Conservation (phyloP, 1,284 basidiomycete species). For the Malassezia sympodialis region DNA sequence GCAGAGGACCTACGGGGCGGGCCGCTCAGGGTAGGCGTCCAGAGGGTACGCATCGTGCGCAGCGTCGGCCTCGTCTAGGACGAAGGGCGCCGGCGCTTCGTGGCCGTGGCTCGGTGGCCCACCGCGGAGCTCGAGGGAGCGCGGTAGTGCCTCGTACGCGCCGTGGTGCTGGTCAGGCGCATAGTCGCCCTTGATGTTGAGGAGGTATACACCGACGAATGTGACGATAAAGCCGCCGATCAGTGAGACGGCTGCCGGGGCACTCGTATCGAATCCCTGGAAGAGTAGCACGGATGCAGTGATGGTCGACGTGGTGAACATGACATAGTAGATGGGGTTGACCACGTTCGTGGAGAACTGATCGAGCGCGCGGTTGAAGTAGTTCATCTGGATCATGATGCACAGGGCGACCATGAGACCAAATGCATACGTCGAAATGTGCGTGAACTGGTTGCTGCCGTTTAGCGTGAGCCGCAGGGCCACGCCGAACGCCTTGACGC, state of each 20-base stretch:
- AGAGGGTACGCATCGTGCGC: not conserved
- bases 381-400: conserved; percentile 94
- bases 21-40: not conserved
- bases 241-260: conserved; percentile 54
- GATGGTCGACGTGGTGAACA: conserved; percentile 92
- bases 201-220: conserved; percentile 45
- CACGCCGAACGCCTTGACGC: conserved; percentile 89
- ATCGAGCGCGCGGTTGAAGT: conserved; percentile 97
- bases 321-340: conserved; percentile 97
- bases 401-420: conserved; percentile 71
- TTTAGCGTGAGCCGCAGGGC: conserved; percentile 87
- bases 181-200: conserved; percentile 35
- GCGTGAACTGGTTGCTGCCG: conserved; percentile 90
- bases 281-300: conserved; percentile 90
- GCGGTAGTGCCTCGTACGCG: not conserved
- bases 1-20: not conserved
- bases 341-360: conserved; percentile 98
- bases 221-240: conserved; percentile 46
- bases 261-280: conserved; percentile 87
- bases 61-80: not conserved
- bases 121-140: not conserved
- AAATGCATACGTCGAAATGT: conserved; percentile 89
- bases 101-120: not conserved
- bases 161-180: not conserved
- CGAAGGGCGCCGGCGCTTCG: not conserved